Percentiles rank a stretch among this genome's conserved stretches.
phyloP scores from a whole-genome alignment of 306 rosid species.

The Ormosia semicastrata region DNA sequence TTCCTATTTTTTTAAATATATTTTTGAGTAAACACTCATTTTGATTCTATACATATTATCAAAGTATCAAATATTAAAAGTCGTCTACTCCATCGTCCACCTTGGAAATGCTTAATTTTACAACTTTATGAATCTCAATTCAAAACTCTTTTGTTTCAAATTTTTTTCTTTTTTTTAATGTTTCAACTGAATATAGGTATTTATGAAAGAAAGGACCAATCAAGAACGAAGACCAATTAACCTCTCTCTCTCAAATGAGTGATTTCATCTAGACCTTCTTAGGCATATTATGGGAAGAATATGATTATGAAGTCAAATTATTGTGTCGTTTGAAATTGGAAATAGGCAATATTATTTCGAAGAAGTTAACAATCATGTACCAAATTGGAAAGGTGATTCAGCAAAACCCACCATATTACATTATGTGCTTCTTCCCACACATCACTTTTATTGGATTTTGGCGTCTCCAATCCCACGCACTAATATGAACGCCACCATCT shows the following conservation, averaged over 20 bases:
- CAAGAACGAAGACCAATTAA: neutral
- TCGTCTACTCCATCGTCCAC: no score
- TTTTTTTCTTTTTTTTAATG: neutral
- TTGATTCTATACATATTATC: no score
- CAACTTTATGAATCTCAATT: no score
- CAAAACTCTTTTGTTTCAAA: no score
- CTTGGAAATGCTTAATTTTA: no score
- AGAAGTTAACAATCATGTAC: neutral
- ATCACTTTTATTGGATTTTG: slow-evolving; percentile 1
- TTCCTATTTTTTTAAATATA: no score
- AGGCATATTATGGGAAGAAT: neutral
- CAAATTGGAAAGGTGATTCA: slow-evolving; percentile 35
- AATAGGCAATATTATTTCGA: neutral
- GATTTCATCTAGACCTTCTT: neutral
- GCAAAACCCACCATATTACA: slow-evolving; percentile 21
- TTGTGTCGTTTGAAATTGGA: neutral
- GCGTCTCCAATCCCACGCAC: slow-evolving; percentile 9
- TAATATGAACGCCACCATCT: neutral
- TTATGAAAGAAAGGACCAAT: neutral
- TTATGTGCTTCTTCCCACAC: slow-evolving; percentile 9
- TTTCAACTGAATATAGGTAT: neutral
- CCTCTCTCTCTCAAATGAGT: neutral
- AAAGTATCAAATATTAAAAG: no score
- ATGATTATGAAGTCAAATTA: slow-evolving; percentile 14
- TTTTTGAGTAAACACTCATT: no score